These are phyloP conservation scores for Ciborinia camelliae DNA, from an alignment of 2,329 filamentous ascomycete genomes.

Conservation along the genomic window DNA sequence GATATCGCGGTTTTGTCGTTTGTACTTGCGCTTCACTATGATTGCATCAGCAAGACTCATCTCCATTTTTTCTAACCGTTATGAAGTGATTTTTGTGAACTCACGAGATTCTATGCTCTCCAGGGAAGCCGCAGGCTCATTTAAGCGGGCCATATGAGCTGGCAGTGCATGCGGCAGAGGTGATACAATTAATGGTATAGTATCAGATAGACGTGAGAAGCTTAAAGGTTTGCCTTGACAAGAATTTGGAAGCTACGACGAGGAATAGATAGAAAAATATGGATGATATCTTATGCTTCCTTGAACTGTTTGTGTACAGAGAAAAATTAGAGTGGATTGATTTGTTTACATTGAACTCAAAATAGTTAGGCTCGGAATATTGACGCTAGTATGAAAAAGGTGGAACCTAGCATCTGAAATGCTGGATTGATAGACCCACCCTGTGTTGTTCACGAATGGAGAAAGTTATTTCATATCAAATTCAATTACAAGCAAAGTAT, in stretches of 20 bases:
- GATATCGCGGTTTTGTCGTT: conserved; percentile 81
- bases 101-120: conserved; percentile 70
- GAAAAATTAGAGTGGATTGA: conserved; percentile 17
- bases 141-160: conserved; percentile 69
- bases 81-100: conserved; percentile 34
- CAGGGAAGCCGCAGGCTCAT: conserved; percentile 65
- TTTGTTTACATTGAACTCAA: conserved; percentile 35
- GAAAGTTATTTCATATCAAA: conserved; percentile 1
- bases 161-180: conserved; percentile 31
- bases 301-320: conserved; percentile 11
- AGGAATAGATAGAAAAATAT: background rate
- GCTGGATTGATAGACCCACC: background rate
- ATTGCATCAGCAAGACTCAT: conserved; percentile 13
- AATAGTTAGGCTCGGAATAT: conserved; percentile 13
- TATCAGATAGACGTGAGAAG: background rate
- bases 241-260: conserved; percentile 9
- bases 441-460: conserved; percentile 7
- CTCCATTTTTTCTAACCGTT: conserved; percentile 3
- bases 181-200: background rate
- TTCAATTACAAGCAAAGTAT: background rate
- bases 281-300: background rate
- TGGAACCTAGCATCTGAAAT: background rate
- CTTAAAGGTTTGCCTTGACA: background rate
- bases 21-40: conserved; percentile 71
- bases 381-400: conserved; percentile 7